Percentiles rank a stretch among this genome's conserved stretches.
Conservation (phyloP, 345 rosid species). For the Pugionium dolabratum region DNA sequence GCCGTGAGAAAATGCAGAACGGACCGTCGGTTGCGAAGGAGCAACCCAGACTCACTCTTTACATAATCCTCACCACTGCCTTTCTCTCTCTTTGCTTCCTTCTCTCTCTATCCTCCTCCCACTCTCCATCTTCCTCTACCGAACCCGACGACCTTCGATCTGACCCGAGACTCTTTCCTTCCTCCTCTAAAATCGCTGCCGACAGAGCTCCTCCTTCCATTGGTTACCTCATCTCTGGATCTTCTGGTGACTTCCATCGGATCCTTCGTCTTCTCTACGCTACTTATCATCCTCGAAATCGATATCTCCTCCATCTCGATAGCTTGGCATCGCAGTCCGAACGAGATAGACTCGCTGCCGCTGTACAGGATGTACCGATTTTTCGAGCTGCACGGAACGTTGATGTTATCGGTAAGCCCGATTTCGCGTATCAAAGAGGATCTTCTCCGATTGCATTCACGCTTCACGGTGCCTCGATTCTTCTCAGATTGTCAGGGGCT, state of each 20-base stretch:
- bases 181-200: constrained; percentile 54
- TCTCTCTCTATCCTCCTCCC: constrained; percentile 44
- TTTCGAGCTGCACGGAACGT: constrained; percentile 83
- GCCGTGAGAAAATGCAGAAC: constrained; percentile 39
- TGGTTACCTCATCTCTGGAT: constrained; percentile 76
- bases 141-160: constrained; percentile 39
- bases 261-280: constrained; percentile 80
- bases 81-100: constrained; percentile 71
- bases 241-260: constrained; percentile 63
- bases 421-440: constrained; percentile 73
- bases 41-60: constrained; percentile 50
- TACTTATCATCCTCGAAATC: constrained; percentile 79
- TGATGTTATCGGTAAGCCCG: constrained; percentile 76
- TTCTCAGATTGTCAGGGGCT: constrained; percentile 58
- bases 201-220: constrained; percentile 71
- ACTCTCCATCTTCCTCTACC: constrained; percentile 42
- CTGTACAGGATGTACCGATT: constrained; percentile 58
- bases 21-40: constrained; percentile 40
- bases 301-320: constrained; percentile 85
- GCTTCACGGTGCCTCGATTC: constrained; percentile 88
- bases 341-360: constrained; percentile 66
- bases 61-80: constrained; percentile 57
- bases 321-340: constrained; percentile 59
- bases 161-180: constrained; percentile 75
- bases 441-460: constrained; percentile 76